Evolutionary conservation across 176 grass and related monocot species (phyloP).

Genomic region (Guadua angustifolia): DNA sequence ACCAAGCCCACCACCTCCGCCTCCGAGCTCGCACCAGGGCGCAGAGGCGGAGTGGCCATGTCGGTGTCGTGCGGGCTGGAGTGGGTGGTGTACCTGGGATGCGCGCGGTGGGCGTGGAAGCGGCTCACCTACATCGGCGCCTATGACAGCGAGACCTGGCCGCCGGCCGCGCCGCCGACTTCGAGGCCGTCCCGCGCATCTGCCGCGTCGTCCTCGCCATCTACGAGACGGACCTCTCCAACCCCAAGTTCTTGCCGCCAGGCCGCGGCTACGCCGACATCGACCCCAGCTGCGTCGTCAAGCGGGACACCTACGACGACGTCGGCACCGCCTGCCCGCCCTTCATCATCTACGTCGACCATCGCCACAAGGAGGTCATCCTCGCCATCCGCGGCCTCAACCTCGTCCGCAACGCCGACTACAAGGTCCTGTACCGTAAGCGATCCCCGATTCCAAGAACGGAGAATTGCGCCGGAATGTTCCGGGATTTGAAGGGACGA

Average conservation of each 20-base stretch:
- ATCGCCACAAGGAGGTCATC: slow-evolving; percentile 62
- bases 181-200: slow-evolving; percentile 82
- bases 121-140: slow-evolving; percentile 87
- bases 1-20: not conserved
- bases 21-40: not conserved
- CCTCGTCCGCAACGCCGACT: slow-evolving; percentile 92
- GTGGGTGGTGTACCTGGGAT: slow-evolving; percentile 87
- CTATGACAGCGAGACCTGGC: slow-evolving; percentile 99
- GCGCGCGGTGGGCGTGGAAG: slow-evolving; percentile 90
- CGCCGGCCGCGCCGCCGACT: slow-evolving; percentile 57
- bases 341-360: slow-evolving; percentile 81
- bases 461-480: not conserved
- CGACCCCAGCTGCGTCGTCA: slow-evolving; percentile 45
- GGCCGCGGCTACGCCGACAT: slow-evolving; percentile 53
- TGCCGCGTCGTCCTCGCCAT: slow-evolving; percentile 79
- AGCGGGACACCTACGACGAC: slow-evolving; percentile 61
- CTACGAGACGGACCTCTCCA: slow-evolving; percentile 65
- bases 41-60: slow-evolving; percentile 48
- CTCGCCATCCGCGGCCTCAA: slow-evolving; percentile 94
- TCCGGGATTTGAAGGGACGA: not conserved
- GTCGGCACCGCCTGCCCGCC: slow-evolving; percentile 67
- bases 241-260: slow-evolving; percentile 60
- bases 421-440: slow-evolving; percentile 51
- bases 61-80: slow-evolving; percentile 92
- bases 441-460: not conserved